Conservation (phyloP, 148 eudicot species). For the Rhododendron williamsianum region DNA sequence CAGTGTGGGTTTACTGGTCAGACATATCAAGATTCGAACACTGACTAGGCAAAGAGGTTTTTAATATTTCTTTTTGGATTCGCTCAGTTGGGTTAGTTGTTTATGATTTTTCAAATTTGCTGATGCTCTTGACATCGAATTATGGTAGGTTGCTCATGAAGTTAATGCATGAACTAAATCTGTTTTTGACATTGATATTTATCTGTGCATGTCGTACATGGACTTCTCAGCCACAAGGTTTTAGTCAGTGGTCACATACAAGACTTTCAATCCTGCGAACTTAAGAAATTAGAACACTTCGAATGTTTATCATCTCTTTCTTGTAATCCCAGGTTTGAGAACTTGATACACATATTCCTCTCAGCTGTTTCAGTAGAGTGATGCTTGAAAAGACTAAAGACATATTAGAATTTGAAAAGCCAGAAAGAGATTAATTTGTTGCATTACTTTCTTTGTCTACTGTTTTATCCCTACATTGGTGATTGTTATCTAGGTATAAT, state of each 20-base stretch:
- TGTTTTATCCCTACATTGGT: neutral
- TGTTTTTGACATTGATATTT: neutral
- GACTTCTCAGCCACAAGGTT: neutral
- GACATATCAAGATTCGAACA: neutral
- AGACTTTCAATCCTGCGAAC: neutral
- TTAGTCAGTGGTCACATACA: neutral
- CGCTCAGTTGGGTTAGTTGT: neutral
- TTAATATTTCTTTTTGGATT: neutral
- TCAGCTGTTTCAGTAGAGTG: neutral
- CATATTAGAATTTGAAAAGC: neutral
- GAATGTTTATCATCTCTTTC: neutral
- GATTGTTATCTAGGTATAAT: neutral
- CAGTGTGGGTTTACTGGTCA: neutral
- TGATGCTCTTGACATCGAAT: neutral
- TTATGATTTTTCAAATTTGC: neutral
- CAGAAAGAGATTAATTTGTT: neutral
- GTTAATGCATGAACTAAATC: neutral
- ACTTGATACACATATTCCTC: neutral
- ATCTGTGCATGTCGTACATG: neutral
- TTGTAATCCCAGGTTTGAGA: neutral
- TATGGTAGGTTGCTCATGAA: neutral
- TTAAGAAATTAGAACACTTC: neutral
- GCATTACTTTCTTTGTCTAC: neutral
- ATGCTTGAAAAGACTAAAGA: neutral
- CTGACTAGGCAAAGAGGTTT: neutral